phyloP scores from a whole-genome alignment of 2,329 filamentous ascomycete species.

The Cercospora beticola region DNA sequence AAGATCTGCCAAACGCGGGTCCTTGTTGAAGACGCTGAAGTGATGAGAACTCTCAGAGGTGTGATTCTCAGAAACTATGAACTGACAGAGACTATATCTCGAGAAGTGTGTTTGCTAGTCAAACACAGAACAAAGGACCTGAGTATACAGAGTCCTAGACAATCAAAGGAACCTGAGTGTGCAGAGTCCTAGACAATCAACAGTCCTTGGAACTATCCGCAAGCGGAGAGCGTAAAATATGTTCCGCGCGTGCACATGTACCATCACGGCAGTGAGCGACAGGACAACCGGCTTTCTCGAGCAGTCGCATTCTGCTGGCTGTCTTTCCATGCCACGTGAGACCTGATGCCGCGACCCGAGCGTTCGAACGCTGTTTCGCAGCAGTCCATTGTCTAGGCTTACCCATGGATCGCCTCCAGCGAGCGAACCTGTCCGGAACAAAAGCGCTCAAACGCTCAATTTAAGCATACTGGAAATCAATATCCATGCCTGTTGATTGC shows the following conservation, averaged over 20 bases:
- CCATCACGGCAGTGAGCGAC: neutral
- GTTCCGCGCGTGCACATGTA: neutral
- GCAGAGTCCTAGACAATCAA: too few species aligned
- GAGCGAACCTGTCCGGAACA: neutral
- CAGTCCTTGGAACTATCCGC: neutral
- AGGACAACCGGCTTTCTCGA: neutral
- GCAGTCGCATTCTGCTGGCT: neutral
- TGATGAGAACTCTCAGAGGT: too few species aligned
- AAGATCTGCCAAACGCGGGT: neutral
- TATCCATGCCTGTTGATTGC: neutral
- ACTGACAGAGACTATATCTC: too few species aligned
- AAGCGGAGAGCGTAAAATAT: neutral
- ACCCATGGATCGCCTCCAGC: neutral
- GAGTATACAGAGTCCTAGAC: too few species aligned
- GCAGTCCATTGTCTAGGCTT: neutral
- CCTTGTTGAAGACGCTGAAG: neutral
- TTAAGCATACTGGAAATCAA: slow-evolving; percentile 3
- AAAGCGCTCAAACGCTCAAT: neutral
- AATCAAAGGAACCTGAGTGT: too few species aligned
- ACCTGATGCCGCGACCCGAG: neutral
- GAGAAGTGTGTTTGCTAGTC: too few species aligned
- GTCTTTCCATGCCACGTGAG: neutral
- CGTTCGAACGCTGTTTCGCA: neutral
- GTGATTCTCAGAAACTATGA: too few species aligned
- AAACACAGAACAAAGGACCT: too few species aligned